Percentiles rank a stretch among this genome's conserved stretches.
These are phyloP conservation scores for Yamadazyma friedrichii DNA, from an alignment of 1,139 yeast genomes.

Conservation along the genomic window DNA sequence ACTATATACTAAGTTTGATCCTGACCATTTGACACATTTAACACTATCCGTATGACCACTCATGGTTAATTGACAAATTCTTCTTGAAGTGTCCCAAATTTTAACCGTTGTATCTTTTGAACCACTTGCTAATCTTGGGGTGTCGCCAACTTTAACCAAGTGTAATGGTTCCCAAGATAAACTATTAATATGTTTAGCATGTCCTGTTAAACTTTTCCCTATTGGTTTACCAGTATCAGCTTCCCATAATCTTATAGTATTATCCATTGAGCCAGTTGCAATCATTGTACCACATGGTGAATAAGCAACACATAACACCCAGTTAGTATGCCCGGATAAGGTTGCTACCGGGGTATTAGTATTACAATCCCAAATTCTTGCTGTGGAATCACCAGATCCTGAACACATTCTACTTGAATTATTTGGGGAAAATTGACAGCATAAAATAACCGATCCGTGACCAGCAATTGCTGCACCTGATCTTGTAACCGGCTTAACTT, in stretches of 20 bases:
- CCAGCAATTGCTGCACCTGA: slow-evolving; percentile 93
- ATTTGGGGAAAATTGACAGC: slow-evolving; percentile 92
- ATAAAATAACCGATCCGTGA: slow-evolving; percentile 89
- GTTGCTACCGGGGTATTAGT: slow-evolving; percentile 89
- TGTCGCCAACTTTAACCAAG: slow-evolving; percentile 59
- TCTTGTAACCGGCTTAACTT: slow-evolving; percentile 87
- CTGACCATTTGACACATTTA: slow-evolving; percentile 96
- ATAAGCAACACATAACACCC: slow-evolving; percentile 94
- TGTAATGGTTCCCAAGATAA: slow-evolving; percentile 95
- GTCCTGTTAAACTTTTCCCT: slow-evolving; percentile 79
- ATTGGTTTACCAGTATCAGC: slow-evolving; percentile 68
- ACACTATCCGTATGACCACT: slow-evolving; percentile 89
- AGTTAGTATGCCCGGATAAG: slow-evolving; percentile 80
- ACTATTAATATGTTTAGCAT: slow-evolving; percentile 85
- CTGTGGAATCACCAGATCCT: slow-evolving; percentile 98
- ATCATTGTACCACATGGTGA: slow-evolving; percentile 88
- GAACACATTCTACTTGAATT: slow-evolving; percentile 85
- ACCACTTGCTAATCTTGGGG: slow-evolving; percentile 78
- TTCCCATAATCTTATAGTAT: slow-evolving; percentile 86
- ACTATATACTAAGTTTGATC: slow-evolving; percentile 78
- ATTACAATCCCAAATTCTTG: slow-evolving; percentile 95
- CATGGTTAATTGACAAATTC: slow-evolving; percentile 68
- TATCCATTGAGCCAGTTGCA: slow-evolving; percentile 97
- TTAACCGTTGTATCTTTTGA: slow-evolving; percentile 91
- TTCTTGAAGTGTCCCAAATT: slow-evolving; percentile 84